Evolutionary conservation across 495 filamentous ascomycete genomes (phyloP).

Genomic region (Bombardia bombarda): DNA sequence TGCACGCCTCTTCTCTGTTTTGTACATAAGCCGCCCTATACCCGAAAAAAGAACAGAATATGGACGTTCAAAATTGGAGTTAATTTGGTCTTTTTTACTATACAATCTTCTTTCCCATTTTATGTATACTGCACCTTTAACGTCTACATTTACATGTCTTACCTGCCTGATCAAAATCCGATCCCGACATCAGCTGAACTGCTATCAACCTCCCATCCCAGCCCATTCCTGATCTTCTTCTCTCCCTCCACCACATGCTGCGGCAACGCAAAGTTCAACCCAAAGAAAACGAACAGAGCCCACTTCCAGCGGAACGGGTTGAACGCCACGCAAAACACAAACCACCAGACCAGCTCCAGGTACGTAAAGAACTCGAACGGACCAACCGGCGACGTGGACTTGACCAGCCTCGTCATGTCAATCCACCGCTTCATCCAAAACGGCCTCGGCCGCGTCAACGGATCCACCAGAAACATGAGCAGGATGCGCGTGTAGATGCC

Average conservation of each 20-base stretch:
- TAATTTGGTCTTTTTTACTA: no score
- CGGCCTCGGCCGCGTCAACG: conserved; percentile 59
- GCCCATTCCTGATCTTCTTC: conserved; percentile 43
- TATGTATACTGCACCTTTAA: no score
- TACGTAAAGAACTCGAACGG: conserved; percentile 89
- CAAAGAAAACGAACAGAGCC: conserved; percentile 71
- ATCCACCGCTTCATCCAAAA: conserved; percentile 82
- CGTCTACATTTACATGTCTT: not conserved
- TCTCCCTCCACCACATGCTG: conserved; percentile 57
- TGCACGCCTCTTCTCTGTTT: not conserved
- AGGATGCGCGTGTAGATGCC: conserved; percentile 82
- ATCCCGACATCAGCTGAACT: conserved; percentile 11
- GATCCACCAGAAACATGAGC: conserved; percentile 78
- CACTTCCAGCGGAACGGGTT: conserved; percentile 85
- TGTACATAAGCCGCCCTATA: not conserved
- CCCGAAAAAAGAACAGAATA: no score
- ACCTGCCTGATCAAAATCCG: conserved; percentile 5
- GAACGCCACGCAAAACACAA: conserved; percentile 64
- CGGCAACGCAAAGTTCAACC: conserved; percentile 60
- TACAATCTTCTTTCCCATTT: no score
- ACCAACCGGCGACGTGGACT: conserved; percentile 55
- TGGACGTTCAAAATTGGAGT: no score
- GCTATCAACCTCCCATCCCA: conserved; percentile 11
- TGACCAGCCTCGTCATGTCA: conserved; percentile 71
- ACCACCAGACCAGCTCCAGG: conserved; percentile 77